A percentile compares a stretch with the other conserved stretches of the same genome.
Conservation (phyloP, 1,284 basidiomycete genomes). For the Ceratobasidium sp. region DNA sequence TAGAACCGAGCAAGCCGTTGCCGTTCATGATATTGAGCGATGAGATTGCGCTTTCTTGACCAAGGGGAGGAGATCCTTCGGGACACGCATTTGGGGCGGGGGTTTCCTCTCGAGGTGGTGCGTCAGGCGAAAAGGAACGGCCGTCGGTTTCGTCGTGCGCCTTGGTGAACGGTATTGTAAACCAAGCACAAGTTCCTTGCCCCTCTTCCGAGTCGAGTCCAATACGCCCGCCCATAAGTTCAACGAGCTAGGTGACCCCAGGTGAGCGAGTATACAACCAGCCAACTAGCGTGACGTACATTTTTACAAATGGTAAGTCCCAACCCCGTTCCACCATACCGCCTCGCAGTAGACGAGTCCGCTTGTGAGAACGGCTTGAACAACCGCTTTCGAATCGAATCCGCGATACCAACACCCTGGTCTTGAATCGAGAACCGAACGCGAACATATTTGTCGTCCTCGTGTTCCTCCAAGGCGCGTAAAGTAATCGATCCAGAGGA, state of each 20-base stretch:
- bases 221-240: slow-evolving; percentile 41
- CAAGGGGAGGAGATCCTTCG: slow-evolving; percentile 5
- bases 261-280: background rate
- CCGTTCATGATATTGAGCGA: slow-evolving; percentile 12
- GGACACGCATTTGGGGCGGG: background rate
- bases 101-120: background rate
- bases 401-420: slow-evolving; percentile 39
- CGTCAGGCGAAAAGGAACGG: slow-evolving; percentile 12
- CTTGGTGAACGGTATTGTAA: slow-evolving; percentile 35
- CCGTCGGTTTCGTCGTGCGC: background rate
- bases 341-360: slow-evolving; percentile 40
- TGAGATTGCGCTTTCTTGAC: background rate
- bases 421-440: slow-evolving; percentile 42
- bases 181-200: slow-evolving; percentile 38
- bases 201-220: slow-evolving; percentile 44
- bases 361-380: slow-evolving; percentile 44
- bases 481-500: slow-evolving; percentile 39
- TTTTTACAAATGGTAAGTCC: slow-evolving; percentile 37
- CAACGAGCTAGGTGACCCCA: slow-evolving; percentile 21
- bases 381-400: slow-evolving; percentile 23
- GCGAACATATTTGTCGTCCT: background rate
- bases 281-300: slow-evolving; percentile 6
- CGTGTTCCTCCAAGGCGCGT: slow-evolving; percentile 22
- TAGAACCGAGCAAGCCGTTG: slow-evolving; percentile 32
- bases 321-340: slow-evolving; percentile 42